phyloP scores from a whole-genome alignment of 805 yeast genomes.

The Debaryomyces hansenii region DNA sequence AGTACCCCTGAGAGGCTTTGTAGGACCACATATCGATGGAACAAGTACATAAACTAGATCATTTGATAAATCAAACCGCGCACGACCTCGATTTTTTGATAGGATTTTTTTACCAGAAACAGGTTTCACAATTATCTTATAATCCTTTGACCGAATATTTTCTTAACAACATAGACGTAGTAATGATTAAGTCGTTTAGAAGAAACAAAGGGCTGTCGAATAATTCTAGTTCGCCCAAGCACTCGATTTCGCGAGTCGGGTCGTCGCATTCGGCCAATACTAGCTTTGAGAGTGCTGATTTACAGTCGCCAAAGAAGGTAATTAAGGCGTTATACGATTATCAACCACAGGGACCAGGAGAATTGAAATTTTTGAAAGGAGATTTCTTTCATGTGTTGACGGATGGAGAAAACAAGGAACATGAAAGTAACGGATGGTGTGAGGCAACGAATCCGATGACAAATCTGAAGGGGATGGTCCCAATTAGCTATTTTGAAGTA shows the following conservation, averaged over 20 bases:
- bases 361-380: constrained; percentile 73
- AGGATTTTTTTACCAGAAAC: not conserved
- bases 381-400: constrained; percentile 79
- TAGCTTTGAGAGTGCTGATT: constrained; percentile 15
- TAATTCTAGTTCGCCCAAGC: constrained; percentile 29
- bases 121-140: not conserved
- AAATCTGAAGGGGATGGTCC: constrained; percentile 80
- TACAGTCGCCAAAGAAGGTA: constrained; percentile 72
- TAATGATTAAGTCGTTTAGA: constrained; percentile 44
- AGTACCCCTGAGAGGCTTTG: no score
- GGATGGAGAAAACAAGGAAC: constrained; percentile 21
- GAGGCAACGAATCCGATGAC: constrained; percentile 87
- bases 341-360: constrained; percentile 76
- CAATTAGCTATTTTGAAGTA: constrained; percentile 78
- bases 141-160: no score
- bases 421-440: constrained; percentile 62
- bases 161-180: no score
- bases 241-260: constrained; percentile 29
- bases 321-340: constrained; percentile 81
- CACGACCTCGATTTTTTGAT: not conserved
- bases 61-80: no score
- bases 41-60: no score
- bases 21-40: no score
- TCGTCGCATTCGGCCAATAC: constrained; percentile 13
- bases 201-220: constrained; percentile 39